Evolutionary conservation across 192 early-diverging fungal genomes (phyloP), one percentile per base, ranked within the genome.

Genomic region (Coemansia sp.): DNA sequence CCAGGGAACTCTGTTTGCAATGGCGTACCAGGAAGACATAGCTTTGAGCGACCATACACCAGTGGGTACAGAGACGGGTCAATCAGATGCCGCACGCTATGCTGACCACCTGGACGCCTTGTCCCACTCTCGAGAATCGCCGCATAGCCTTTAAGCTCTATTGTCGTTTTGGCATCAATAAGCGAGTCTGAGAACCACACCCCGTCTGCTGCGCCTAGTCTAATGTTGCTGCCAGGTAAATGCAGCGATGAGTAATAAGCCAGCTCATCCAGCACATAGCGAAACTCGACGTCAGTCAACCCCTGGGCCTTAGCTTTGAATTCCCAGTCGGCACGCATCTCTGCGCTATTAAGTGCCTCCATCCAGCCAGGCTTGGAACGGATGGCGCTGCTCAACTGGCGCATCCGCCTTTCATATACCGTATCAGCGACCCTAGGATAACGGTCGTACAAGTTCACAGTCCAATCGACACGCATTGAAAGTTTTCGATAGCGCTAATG

Each of bases 1-100:
- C 69, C 72, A 9, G 72, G 77, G 10, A 39, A 48, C 14, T 43
- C n/a, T 10, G 50, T 66, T 1, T 45, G 59, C 0, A 66, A 66
- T 13, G 69, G 66, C n/a, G 37, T 3, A 13, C 71, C 71, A 0
- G 72, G 51, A 5, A 34, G 18, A 0, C 66, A 38, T 10, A 81
- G 34, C 21, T 31, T 60, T 1, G 78, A 69, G 2, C 38, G 18
- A 2, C 24, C 11, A 60, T 75, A 81, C 23, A 79, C 45, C 0
- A 86, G 60, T 38, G 80, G 80, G 58, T 61, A 84, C 14, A 86
- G 69, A 43, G 83, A 85, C 26, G 81, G 85, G 60, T 86, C 75
- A 6, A 86, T 73, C 2, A 86, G 68, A 34, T 83, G 71, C 10
- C 80, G 72, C 11, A 86, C 77, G 60, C 77, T 71, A 26, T 82